Conservation (phyloP, 1,284 basidiomycete species). For the Sanghuangporus sanghuang region DNA sequence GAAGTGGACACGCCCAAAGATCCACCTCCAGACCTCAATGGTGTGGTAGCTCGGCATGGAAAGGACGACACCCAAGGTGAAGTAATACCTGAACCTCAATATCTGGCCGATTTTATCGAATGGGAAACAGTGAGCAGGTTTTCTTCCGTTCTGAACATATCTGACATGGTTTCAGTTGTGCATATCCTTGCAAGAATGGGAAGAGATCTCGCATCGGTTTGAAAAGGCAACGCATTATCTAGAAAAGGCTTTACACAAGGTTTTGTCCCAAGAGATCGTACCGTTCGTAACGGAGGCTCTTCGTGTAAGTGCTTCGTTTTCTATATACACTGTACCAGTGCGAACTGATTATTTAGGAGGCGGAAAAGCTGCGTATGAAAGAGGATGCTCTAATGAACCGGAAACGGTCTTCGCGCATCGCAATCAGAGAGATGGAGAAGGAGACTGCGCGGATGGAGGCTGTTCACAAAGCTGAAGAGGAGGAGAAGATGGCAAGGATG, state of each 20-base stretch:
- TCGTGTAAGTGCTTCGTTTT: constrained; percentile 36
- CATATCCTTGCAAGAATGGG: constrained; percentile 78
- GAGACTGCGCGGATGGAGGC: constrained; percentile 58
- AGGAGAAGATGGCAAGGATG: constrained; percentile 59
- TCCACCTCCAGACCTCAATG: neutral
- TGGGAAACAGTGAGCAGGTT: constrained; percentile 72
- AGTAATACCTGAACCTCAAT: neutral
- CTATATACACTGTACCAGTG: neutral
- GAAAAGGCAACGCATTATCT: constrained; percentile 70
- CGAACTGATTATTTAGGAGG: constrained; percentile 41
- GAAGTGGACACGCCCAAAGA: constrained; percentile 18
- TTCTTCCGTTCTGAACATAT: constrained; percentile 1
- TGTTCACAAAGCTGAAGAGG: constrained; percentile 53
- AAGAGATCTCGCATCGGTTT: constrained; percentile 66
- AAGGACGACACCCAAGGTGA: constrained; percentile 23
- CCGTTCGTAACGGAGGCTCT: constrained; percentile 63
- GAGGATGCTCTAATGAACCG: constrained; percentile 71
- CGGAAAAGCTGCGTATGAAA: constrained; percentile 52
- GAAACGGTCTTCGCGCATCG: constrained; percentile 82
- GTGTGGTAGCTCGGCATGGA: constrained; percentile 18
- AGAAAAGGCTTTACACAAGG: constrained; percentile 73
- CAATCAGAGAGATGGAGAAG: constrained; percentile 64
- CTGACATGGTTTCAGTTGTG: constrained; percentile 52
- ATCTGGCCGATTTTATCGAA: constrained; percentile 59
- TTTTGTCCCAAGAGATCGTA: constrained; percentile 59